Evolutionary conservation across 1,284 basidiomycete species (phyloP), one percentile per base, ranked within the genome.

Genomic region (Leccinum griseonigrum): DNA sequence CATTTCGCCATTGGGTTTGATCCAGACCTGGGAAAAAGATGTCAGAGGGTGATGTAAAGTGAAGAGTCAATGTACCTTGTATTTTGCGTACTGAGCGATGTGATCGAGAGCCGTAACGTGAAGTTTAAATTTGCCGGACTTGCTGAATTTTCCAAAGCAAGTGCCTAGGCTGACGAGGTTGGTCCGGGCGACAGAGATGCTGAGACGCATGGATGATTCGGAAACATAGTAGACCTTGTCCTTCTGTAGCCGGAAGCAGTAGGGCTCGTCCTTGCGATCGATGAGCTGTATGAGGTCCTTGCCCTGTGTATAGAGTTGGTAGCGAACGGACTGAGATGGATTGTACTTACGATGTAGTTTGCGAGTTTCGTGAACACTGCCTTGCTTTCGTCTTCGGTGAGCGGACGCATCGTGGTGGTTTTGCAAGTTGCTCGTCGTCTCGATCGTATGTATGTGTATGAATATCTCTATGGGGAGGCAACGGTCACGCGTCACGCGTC

Each of bases 1-100:
- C 87, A 99, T 95, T 79, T 99, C 97, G 71, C 97, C 97, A 66
- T 99, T 97, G 14, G 96, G 92, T 77, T 99, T 99, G 76, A 99
- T 97, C 97, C 97, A 99, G 40, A 98, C 87, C 96, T 97, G 7
- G 26, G 5, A 9, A 11, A 6, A n/a, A 34, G 63, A 54, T 16
- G 29, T 66, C 10, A 59, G 62, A 46, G 5, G 50, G 9, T 52
- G 22, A n/a, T 22, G 61, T 32, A 48, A 16, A 55, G 46, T 14
- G 54, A 34, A 26, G 10, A 9, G 55, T 6, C 60, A 26, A 67
- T 78, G 58, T 66, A 94, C 96, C 85, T 99, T 99, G 83, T 96
- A 95, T 78, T 97, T 98, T 28, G 97, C 97, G 75, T 98, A 98
- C 74, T 97, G 94, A 2, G 95, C 94, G 59, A 99, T 78, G 73